Percentiles rank a stretch among this genome's conserved stretches.
Evolutionary conservation across 129 eudicot species (phyloP).

Genomic region (Flaveria bidentis): DNA sequence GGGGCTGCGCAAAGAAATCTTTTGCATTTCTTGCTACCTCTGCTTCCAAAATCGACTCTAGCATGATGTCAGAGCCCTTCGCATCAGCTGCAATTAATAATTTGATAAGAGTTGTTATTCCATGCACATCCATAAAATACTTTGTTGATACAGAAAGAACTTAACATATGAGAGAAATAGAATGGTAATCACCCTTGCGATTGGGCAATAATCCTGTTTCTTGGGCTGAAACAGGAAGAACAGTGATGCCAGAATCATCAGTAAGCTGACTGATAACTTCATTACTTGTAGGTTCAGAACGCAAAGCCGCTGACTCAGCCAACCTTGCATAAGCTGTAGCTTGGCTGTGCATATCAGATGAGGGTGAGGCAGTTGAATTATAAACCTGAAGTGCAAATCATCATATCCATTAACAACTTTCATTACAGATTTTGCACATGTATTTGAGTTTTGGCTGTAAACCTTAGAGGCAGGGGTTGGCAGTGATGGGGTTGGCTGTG

Average conservation of each 20-base stretch:
- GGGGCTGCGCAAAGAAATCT: conserved; percentile 60
- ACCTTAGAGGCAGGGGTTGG: conserved; percentile 37
- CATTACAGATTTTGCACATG: not conserved
- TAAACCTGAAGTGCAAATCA: conserved; percentile 46
- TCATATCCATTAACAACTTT: not conserved
- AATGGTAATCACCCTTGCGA: conserved; percentile 51
- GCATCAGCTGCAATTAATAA: conserved; percentile 49
- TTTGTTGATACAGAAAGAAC: conserved; percentile 5
- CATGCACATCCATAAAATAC: conserved; percentile 10
- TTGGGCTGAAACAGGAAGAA: conserved; percentile 92
- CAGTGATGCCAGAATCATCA: conserved; percentile 72
- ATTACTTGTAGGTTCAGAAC: conserved; percentile 33
- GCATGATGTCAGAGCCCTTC: conserved; percentile 72
- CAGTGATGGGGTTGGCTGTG: conserved; percentile 8
- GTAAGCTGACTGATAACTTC: conserved; percentile 45
- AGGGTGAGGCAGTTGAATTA: conserved; percentile 35
- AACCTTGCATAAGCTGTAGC: conserved; percentile 70
- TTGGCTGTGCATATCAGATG: conserved; percentile 64
- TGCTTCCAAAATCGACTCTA: conserved; percentile 80
- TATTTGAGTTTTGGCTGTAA: not conserved
- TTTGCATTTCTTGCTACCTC: conserved; percentile 87
- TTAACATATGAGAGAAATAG: not conserved
- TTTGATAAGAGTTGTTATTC: conserved; percentile 4
- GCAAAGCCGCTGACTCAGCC: conserved; percentile 60
- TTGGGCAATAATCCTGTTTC: conserved; percentile 77